These are phyloP conservation scores for Inga laurina DNA, from an alignment of 306 rosid species.

Conservation along the genomic window DNA sequence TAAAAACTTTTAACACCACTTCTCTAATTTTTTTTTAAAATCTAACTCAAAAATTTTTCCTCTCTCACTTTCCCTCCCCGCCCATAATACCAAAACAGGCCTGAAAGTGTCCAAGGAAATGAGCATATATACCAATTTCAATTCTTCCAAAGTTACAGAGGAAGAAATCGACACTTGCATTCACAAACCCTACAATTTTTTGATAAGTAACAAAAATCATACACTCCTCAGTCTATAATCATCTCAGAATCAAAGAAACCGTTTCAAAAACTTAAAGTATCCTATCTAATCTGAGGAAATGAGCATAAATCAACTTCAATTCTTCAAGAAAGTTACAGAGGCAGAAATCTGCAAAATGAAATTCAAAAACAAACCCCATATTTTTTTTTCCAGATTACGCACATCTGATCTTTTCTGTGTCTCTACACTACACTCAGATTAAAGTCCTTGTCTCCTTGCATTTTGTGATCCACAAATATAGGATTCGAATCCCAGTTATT, in stretches of 20 bases:
- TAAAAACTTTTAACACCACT: no score
- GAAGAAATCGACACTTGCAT: constrained; percentile 17
- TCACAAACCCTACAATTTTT: constrained; percentile 22
- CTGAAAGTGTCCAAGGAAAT: not conserved
- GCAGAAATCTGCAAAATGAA: constrained; percentile 27
- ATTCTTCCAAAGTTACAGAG: not conserved
- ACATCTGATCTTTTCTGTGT: constrained; percentile 41
- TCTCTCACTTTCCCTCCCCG: no score
- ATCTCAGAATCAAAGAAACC: constrained; percentile 28
- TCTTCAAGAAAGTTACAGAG: not conserved
- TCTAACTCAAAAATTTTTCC: no score
- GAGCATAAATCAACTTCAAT: not conserved
- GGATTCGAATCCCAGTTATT: constrained; percentile 47
- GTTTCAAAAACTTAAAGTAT: not conserved
- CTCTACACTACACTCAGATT: constrained; percentile 20
- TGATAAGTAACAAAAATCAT: constrained; percentile 9
- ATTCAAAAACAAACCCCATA: constrained; percentile 25
- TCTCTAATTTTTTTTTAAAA: no score
- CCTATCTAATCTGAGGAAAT: not conserved
- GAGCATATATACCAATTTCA: not conserved
- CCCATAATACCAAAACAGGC: no score
- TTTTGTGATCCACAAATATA: constrained; percentile 51
- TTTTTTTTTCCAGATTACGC: constrained; percentile 25
- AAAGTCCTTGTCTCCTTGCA: constrained; percentile 49
- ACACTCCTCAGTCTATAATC: constrained; percentile 18